phyloP scores from a whole-genome alignment of 2,329 filamentous ascomycete species.

The Aspergillus sp. region DNA sequence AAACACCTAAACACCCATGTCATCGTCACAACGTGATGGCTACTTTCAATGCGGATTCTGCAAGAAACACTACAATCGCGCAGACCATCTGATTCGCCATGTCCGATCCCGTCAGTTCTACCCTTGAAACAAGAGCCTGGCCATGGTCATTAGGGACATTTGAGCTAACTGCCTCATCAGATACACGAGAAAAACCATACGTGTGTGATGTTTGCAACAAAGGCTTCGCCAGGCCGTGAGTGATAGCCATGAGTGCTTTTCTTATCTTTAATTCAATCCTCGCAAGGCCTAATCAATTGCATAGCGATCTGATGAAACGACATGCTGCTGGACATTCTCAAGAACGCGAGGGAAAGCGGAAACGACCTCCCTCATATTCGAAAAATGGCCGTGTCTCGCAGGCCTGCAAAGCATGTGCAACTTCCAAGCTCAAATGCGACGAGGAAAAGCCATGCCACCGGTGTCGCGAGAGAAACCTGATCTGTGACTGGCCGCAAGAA shows the following conservation, averaged over 20 bases:
- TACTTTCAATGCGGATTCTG: conserved; percentile 50
- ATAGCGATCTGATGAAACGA: conserved; percentile 46
- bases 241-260: conserved; percentile 1
- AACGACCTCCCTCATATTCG: conserved; percentile 12
- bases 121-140: conserved; percentile 6
- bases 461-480: conserved; percentile 46
- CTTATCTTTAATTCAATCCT: neutral
- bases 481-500: conserved; percentile 30
- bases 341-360: conserved; percentile 32
- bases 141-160: neutral
- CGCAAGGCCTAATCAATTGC: neutral
- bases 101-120: conserved; percentile 43
- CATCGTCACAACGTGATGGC: conserved; percentile 3
- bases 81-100: conserved; percentile 51
- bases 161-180: conserved; percentile 1
- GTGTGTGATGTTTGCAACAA: conserved; percentile 28
- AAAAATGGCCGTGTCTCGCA: conserved; percentile 40
- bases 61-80: conserved; percentile 47
- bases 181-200: conserved; percentile 29
- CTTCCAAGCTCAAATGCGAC: conserved; percentile 50
- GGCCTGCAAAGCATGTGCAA: conserved; percentile 50
- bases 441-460: conserved; percentile 51
- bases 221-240: conserved; percentile 27
- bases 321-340: conserved; percentile 37
- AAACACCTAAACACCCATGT: conserved; percentile 7